phyloP scores from a whole-genome alignment of 768 basidiomycete genomes.

The Suillus subluteus region DNA sequence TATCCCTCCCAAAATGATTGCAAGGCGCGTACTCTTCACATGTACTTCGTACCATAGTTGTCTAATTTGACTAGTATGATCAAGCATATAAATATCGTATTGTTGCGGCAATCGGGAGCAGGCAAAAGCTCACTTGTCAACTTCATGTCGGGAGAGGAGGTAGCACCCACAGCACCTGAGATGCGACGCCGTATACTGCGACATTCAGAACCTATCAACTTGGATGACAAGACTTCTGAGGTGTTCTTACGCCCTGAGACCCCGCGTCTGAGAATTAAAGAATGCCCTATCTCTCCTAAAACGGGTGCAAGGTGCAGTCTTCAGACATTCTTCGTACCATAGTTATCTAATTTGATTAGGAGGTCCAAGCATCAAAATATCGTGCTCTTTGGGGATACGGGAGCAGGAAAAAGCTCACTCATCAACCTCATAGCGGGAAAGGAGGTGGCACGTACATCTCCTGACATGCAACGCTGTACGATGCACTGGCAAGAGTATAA shows the following conservation, averaged over 20 bases:
- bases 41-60: neutral
- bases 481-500: conserved; percentile 31
- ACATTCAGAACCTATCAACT: conserved; percentile 29
- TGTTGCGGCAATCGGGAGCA: conserved; percentile 44
- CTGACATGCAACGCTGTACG: conserved; percentile 35
- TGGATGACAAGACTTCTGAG: conserved; percentile 23
- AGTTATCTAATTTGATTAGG: neutral
- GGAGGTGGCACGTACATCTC: conserved; percentile 28
- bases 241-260: conserved; percentile 37
- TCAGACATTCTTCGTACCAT: neutral
- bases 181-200: conserved; percentile 37
- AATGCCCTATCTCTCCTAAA: conserved; percentile 15
- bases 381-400: conserved; percentile 46
- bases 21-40: neutral
- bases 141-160: conserved; percentile 37
- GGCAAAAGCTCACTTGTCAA: conserved; percentile 41
- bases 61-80: neutral
- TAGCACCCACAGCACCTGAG: conserved; percentile 28
- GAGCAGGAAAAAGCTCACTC: conserved; percentile 37
- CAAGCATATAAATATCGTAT: conserved; percentile 29
- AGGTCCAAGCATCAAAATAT: conserved; percentile 21
- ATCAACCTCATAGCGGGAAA: conserved; percentile 43
- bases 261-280: conserved; percentile 20
- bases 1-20: neutral
- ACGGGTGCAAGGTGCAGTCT: neutral